Evolutionary conservation across 1,284 basidiomycete species (phyloP), one percentile per base, ranked within the genome.

Genomic region (Rhodotorula sp.): DNA sequence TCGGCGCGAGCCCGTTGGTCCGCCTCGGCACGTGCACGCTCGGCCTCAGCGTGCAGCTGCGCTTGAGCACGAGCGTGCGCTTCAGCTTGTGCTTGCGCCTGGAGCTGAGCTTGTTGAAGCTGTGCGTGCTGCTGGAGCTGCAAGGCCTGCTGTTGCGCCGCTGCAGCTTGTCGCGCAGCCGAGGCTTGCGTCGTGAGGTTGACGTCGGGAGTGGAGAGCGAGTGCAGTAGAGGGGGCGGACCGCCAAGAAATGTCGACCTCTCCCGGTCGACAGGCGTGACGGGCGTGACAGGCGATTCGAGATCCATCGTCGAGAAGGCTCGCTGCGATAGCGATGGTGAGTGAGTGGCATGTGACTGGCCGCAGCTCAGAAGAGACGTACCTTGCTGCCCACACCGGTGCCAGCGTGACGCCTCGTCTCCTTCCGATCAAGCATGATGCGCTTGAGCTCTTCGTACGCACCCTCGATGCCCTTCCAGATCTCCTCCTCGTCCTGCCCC

Each of bases 381-480:
- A 54, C 48, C 54, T 64, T 55, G 45, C 21, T 25, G 8, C 23
- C 34, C 14, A 54, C 49, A 3, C 21, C n/a, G 56, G 21, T 27
- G 48, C 49, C 34, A 63, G 61, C 60, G 67, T 60, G n/a, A 44
- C 58, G 12, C 16, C 53, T 14, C 17, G 53, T 54, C 16, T 68
- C 70, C 52, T 64, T 70, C 21, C 75, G 49, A 2, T 61, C 56
- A 19, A 45, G 41, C 75, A 76, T 76, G 46, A 76, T 70, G 14
- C 73, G 57, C 67, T 66, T 66, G 58, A 76, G 27, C 57, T 76
- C 75, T 42, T 72, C 69, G 46, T 66, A 76, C 23, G 75, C 71
- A 16, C 70, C 68, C 65, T 74, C 75, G 25, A 76, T 71, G 4
- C 75, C 75, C 59, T 74, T 76, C 75, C 75, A 76, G 25, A 76